Evolutionary conservation across 345 rosid genomes (phyloP), one percentile per base, ranked within the genome.

Genomic region (Sisymbrium altissimum): DNA sequence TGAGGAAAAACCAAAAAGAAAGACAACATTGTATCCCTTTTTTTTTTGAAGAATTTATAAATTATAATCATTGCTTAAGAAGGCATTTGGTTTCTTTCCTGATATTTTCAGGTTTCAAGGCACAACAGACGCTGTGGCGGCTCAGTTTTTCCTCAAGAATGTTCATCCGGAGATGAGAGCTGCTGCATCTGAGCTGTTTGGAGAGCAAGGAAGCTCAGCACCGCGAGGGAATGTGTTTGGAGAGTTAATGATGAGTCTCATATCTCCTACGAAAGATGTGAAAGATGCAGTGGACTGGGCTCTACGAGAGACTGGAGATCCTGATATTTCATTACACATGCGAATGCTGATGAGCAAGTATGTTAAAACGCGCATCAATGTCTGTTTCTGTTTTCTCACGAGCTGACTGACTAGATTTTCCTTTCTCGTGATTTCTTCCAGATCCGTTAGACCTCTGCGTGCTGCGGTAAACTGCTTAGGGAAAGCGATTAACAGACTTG

Each of bases 121-220:
- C 59, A 92, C 99, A 36, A 90, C 97, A n/a, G 96, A 95, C 76
- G 98, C 99, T 61, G 86, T 90, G 83, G 94, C 88, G 32, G 86
- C 88, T 79, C 99, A 95, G 61, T 95, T 95, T 83, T 92, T 95
- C 86, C 78, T 85, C 74, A 95, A 95, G 87, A 95, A 87, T 78
- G 81, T 90, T 44, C 86, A 95, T 78, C 84, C 86, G 2, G 86
- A 83, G 79, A 90, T 95, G 97, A 88, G 96, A 73, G 66, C 62
- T 76, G 88, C 86, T 30, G 98, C 97, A 27, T 79, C 74, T 14
- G 84, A 84, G 64, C 77, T 95, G 40, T 92, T 92, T 78, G 98
- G 99, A 44, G 76, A 70, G 76, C 78, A 84, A 53, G 96, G 87
- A 54, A 71, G 70, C 59, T 84, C 87, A 3, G 73, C 60, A 14